Evolutionary conservation across 805 yeast species (phyloP), one percentile per base, ranked within the genome.

Genomic region (Saccharomycopsis sp.): DNA sequence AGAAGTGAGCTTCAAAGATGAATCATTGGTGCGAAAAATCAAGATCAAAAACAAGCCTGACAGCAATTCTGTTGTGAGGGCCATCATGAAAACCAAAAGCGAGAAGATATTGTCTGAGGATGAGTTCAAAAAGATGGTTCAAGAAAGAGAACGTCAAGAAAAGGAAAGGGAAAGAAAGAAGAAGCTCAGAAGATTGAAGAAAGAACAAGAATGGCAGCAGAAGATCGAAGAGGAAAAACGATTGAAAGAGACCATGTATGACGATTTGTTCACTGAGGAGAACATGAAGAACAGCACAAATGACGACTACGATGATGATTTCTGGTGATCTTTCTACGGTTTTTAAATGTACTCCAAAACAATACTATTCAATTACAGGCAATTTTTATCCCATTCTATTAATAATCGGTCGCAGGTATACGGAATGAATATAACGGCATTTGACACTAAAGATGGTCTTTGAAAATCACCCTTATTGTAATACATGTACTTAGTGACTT

Each of bases 1-100:
- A 2, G 89, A 89, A 53, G 95, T 88, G 4, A 80, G 88, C 0
- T 88, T 87, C 69, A 79, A 84, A 58, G 82, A 84, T 59, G 77
- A 75, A 1, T 80, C 78, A 60, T 70, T 73, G 54, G 83, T 85
- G 23, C 79, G 74, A 60, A 77, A 80, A 61, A 70, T 81, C 34
- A 77, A 75, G 61, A 78, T 89, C 34, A 78, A 75, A 54, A 76
- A 76, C 44, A 76, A 83, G 62, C 84, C 84, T 51, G 86, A 44
- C 21, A 44, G 48, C 16, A 44, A 83, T 65, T 70, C 79, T 3
- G 73, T 84, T 1, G 67, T 88, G 44, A 87, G 85, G 64, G 75
- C 83, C 61, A 71, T 87, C 59, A 81, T 79, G 65, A 86, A 84
- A 69, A 85, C 92, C 3, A 79, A 82, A 61, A 72, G 74, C 1